Evolutionary conservation across 257 asterid genomes (phyloP), one percentile per base, ranked within the genome.

Genomic region (Rehmannia glutinosa): DNA sequence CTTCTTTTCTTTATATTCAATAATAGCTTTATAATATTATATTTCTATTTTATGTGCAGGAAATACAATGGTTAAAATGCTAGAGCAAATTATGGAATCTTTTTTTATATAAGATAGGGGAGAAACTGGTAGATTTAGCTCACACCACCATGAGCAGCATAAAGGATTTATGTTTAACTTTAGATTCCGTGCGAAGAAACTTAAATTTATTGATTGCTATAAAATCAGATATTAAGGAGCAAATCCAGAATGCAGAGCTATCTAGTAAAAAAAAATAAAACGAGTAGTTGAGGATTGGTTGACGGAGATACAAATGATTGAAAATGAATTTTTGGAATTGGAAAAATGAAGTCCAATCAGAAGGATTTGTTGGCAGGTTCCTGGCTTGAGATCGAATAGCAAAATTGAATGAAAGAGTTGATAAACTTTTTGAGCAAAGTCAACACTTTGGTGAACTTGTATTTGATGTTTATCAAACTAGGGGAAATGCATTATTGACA

Each of bases 281-380:
- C 32, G 62, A 36, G 51, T 50, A 27, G 62, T 66, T 3, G 52
- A 66, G 52, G 6, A 66, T 21, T 66, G 71, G 71, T 21, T 50
- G 47, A 9, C 12, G 35, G 39, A 66, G 11, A 52, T 66, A 19
- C 12, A 19, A 21, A 20, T 1, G 12, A 8, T 51, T 35, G 62
- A 23, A 66, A 35, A 0, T 50, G 71, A 52, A 23, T 1, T 66
- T 16, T 0, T 32, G 6, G n/a, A 9, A 30, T n/a, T 33, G 24
- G 52, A 33, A 36, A 8, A 23, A 11, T 16, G n/a, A 21, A 7
- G 38, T 61, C 3, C 17, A 33, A 7, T 0, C 15, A 3, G 52
- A 36, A 51, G 71, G 71, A 23, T 33, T 51, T 33, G 3, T 66
- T 2, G 3, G 24, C 6, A 8, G 23, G 19, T 36, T 66, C 4